A percentile compares a stretch with the other conserved stretches of the same genome.
phyloP scores from a whole-genome alignment of 345 rosid genomes.

The Eucalyptus cloeziana region DNA sequence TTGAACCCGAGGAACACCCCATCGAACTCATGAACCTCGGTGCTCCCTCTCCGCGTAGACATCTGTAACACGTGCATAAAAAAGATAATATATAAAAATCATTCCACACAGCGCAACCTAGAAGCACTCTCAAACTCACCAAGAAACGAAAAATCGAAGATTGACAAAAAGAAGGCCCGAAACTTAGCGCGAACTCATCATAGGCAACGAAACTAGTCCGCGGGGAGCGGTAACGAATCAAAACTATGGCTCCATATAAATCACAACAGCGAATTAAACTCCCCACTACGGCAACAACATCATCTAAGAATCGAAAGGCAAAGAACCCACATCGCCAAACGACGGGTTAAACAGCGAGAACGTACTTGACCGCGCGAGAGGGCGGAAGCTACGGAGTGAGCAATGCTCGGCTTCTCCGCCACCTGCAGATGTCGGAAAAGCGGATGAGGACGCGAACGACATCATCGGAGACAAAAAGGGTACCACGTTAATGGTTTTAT shows the following conservation, averaged over 20 bases:
- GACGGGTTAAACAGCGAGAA: neutral
- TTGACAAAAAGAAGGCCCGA: neutral
- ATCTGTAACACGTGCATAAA: slow-evolving; percentile 29
- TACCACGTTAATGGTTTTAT: neutral
- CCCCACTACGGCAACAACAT: neutral
- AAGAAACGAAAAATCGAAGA: neutral
- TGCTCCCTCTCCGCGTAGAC: slow-evolving; percentile 65
- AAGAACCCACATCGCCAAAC: neutral
- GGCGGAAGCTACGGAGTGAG: slow-evolving; percentile 73
- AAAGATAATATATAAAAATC: neutral
- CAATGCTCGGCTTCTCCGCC: slow-evolving; percentile 98
- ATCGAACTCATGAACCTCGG: slow-evolving; percentile 84
- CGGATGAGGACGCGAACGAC: neutral
- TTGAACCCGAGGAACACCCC: slow-evolving; percentile 52
- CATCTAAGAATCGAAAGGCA: neutral
- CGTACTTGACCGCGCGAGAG: slow-evolving; percentile 67
- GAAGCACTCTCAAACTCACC: neutral
- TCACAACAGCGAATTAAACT: neutral
- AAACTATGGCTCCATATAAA: neutral
- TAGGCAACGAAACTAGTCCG: neutral
- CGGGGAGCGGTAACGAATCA: neutral
- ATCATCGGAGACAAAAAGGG: neutral
- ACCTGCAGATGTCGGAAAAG: slow-evolving; percentile 23
- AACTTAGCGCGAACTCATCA: neutral
- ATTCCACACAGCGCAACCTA: neutral